phyloP scores from a whole-genome alignment of 305 asterid species.

The Euphrasia arctica region DNA sequence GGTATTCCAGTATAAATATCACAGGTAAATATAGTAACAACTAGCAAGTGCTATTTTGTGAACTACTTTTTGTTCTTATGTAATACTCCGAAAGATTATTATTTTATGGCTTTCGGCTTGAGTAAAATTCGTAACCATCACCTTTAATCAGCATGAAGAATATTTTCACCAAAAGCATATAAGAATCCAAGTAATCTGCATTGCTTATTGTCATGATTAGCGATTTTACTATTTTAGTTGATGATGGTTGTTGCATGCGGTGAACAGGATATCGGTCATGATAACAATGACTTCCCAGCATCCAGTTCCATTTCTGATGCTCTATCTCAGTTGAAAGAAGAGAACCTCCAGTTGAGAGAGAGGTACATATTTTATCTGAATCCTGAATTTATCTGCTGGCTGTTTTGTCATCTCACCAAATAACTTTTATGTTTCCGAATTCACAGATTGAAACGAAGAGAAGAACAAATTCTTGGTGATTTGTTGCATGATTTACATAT shows the following conservation, averaged over 20 bases:
- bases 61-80: no score
- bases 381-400: slow-evolving; percentile 13
- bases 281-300: slow-evolving; percentile 25
- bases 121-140: not conserved
- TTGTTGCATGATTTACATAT: slow-evolving; percentile 56
- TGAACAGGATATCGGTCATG: slow-evolving; percentile 39
- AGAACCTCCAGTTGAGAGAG: slow-evolving; percentile 58
- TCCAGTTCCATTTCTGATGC: slow-evolving; percentile 35
- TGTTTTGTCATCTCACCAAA: slow-evolving; percentile 6
- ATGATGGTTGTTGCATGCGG: slow-evolving; percentile 27
- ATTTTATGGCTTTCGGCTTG: not conserved
- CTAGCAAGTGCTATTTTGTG: no score
- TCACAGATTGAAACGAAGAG: slow-evolving; percentile 63
- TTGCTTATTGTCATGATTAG: slow-evolving; percentile 16
- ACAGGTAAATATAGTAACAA: no score
- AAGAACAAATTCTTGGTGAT: slow-evolving; percentile 74
- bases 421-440: slow-evolving; percentile 23
- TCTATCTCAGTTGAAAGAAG: slow-evolving; percentile 58
- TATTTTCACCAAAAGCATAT: not conserved
- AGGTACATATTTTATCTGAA: slow-evolving; percentile 42
- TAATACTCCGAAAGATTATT: not conserved
- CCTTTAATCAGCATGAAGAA: not conserved
- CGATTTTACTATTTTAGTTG: slow-evolving; percentile 13
- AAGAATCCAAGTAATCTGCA: not conserved
- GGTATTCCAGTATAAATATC: not conserved